Evolutionary conservation across 352 stramenopile species (phyloP).

Genomic region (Phytophthora nicotianae): DNA sequence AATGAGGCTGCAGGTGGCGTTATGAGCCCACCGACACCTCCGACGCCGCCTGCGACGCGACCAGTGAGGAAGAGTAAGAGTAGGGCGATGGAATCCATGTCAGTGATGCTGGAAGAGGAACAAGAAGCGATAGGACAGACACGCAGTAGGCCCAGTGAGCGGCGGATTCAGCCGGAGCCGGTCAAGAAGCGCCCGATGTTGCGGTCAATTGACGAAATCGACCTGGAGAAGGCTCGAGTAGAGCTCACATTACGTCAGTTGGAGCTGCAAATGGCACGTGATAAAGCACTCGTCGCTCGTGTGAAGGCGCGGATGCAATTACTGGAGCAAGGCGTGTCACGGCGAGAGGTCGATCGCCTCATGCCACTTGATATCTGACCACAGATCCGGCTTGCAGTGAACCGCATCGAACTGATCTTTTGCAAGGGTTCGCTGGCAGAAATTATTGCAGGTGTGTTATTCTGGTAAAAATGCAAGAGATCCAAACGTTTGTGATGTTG

Average conservation of each 20-base stretch:
- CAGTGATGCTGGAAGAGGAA: constrained; percentile 28
- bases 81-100: constrained; percentile 28
- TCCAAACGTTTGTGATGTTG: constrained; percentile 18
- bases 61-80: constrained; percentile 27
- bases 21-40: constrained; percentile 20
- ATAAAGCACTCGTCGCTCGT: constrained; percentile 36
- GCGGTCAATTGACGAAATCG: constrained; percentile 30
- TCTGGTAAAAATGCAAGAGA: constrained; percentile 18
- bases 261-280: constrained; percentile 38
- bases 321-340: constrained; percentile 31
- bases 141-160: not conserved
- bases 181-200: constrained; percentile 24
- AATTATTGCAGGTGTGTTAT: constrained; percentile 14
- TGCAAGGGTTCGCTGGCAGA: constrained; percentile 9
- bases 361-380: constrained; percentile 40
- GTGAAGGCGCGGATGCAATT: constrained; percentile 36
- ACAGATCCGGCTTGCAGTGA: not conserved
- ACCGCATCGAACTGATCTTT: constrained; percentile 21
- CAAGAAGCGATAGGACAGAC: constrained; percentile 12
- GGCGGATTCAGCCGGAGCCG: constrained; percentile 3
- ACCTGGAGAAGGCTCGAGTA: constrained; percentile 38
- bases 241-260: constrained; percentile 37
- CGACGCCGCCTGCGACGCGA: constrained; percentile 19
- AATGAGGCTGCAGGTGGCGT: constrained; percentile 17
- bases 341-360: constrained; percentile 35